phyloP scores from a whole-genome alignment of 2,329 filamentous ascomycete genomes.

The Lachnellula willkommii region DNA sequence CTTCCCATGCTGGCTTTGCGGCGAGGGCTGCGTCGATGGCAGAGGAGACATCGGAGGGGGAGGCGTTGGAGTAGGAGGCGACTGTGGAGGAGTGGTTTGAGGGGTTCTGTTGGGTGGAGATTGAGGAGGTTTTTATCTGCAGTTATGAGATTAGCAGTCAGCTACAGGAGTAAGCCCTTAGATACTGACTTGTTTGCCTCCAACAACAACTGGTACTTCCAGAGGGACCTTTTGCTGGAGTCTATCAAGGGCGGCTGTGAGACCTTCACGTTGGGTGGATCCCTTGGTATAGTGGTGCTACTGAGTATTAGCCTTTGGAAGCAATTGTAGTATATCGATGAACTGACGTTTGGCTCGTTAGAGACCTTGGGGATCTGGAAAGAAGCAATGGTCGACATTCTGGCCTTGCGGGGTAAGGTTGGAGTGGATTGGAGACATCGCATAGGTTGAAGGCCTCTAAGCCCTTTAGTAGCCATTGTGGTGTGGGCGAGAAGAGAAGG shows the following conservation, averaged over 20 bases:
- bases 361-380: constrained; percentile 83
- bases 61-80: constrained; percentile 81
- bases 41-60: constrained; percentile 29
- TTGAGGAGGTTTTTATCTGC: constrained; percentile 61
- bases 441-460: constrained; percentile 20
- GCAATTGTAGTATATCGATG: neutral
- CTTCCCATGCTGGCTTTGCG: neutral
- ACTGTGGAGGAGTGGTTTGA: constrained; percentile 70
- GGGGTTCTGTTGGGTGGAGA: constrained; percentile 73
- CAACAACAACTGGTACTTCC: constrained; percentile 77
- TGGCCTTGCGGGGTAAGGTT: constrained; percentile 23
- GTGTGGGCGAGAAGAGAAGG: neutral
- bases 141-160: neutral
- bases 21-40: constrained; percentile 25
- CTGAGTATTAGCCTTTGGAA: constrained; percentile 9
- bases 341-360: constrained; percentile 92
- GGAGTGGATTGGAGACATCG: constrained; percentile 16
- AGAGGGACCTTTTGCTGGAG: constrained; percentile 65
- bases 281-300: constrained; percentile 87
- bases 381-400: constrained; percentile 51
- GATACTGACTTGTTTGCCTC: constrained; percentile 69
- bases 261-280: constrained; percentile 69
- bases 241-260: constrained; percentile 67
- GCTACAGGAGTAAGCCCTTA: neutral
- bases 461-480: constrained; percentile 22